phyloP scores from a whole-genome alignment of 352 stramenopile species.

The Thraustochytrium sp. region DNA sequence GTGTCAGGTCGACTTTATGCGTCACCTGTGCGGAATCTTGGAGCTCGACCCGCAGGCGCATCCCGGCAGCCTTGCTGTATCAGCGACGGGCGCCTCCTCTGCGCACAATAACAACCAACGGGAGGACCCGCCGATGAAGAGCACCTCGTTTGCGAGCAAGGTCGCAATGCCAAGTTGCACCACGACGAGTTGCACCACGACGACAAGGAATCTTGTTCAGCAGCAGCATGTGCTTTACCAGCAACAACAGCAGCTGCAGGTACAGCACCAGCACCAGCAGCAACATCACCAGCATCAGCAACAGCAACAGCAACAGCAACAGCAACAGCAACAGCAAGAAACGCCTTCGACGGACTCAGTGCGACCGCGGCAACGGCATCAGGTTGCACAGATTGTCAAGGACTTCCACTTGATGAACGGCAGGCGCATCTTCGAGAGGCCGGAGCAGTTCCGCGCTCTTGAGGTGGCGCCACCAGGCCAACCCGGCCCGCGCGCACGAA shows the following conservation, averaged over 20 bases:
- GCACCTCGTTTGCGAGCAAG: too few species aligned
- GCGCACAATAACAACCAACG: background rate
- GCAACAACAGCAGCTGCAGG: background rate
- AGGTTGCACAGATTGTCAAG: constrained; percentile 32
- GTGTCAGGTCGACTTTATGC: constrained; percentile 17
- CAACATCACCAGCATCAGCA: background rate
- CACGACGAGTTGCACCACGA: background rate
- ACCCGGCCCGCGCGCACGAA: background rate
- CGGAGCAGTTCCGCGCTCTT: background rate
- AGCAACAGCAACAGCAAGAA: constrained; percentile 1
- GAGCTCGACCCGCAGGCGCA: background rate
- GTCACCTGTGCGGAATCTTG: background rate
- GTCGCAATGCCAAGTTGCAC: too few species aligned
- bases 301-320: background rate
- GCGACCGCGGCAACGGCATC: background rate
- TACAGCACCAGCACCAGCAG: background rate
- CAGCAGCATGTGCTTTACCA: background rate
- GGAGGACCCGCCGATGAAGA: background rate
- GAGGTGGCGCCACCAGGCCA: background rate
- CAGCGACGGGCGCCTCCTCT: background rate
- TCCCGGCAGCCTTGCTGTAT: background rate
- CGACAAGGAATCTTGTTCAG: too few species aligned
- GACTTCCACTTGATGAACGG: constrained; percentile 6
- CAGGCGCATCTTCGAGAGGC: constrained; percentile 25
- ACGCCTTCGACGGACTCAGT: background rate